Conservation (phyloP, 179 eudicot species). For the Vitellaria paradoxa region DNA sequence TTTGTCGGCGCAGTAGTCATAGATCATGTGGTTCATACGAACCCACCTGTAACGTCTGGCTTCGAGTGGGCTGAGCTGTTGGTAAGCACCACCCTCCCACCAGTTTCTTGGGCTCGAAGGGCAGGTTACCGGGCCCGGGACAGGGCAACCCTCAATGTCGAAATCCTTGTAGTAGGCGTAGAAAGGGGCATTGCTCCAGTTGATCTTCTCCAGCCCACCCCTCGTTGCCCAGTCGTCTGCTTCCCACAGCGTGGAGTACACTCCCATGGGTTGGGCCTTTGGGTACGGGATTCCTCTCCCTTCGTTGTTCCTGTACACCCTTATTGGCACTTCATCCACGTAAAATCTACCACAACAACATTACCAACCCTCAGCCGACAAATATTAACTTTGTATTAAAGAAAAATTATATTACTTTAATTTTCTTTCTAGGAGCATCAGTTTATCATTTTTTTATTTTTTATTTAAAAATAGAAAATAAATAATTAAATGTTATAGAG, state of each 20-base stretch:
- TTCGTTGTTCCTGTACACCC: constrained; percentile 46
- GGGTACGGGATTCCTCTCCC: constrained; percentile 41
- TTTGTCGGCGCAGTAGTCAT: constrained; percentile 58
- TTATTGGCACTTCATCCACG: constrained; percentile 46
- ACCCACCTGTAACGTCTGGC: constrained; percentile 46
- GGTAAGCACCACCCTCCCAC: constrained; percentile 49
- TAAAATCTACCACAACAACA: constrained; percentile 23
- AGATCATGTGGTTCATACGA: constrained; percentile 50
- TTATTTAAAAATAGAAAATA: no score
- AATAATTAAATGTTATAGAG: no score
- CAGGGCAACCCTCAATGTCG: constrained; percentile 52
- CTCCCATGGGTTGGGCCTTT: constrained; percentile 58
- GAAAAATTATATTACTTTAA: no score
- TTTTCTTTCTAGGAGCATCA: no score
- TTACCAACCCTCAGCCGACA: no score
- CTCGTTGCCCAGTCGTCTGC: constrained; percentile 85
- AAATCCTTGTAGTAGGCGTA: constrained; percentile 62
- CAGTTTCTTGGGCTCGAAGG: constrained; percentile 35
- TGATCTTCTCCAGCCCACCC: constrained; percentile 62
- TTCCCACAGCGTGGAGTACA: constrained; percentile 65
- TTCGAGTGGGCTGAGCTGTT: constrained; percentile 32
- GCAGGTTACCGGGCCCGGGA: constrained; percentile 40
- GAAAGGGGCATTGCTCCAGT: constrained; percentile 73
- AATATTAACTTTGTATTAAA: no score
- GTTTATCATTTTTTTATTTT: no score